phyloP scores from a whole-genome alignment of 768 basidiomycete species.

The Amanita exitialis region DNA sequence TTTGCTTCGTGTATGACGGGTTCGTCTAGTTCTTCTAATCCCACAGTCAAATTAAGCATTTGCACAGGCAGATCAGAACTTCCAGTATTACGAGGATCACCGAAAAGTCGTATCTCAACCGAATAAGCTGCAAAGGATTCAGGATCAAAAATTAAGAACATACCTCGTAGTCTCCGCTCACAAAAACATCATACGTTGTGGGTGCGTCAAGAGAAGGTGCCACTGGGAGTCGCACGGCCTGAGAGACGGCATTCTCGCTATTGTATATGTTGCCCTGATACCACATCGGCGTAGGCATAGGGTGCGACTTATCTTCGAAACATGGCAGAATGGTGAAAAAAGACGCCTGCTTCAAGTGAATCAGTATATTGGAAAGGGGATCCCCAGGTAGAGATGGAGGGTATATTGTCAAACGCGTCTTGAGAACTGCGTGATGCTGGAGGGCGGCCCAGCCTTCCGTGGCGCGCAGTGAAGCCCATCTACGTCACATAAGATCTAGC shows the following conservation, averaged over 20 bases:
- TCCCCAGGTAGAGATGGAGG: constrained; percentile 24
- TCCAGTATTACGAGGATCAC: constrained; percentile 47
- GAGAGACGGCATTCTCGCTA: constrained; percentile 41
- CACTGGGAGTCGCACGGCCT: constrained; percentile 38
- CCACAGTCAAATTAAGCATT: constrained; percentile 39
- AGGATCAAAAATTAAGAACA: neutral
- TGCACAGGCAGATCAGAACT: constrained; percentile 41
- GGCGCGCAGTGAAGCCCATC: constrained; percentile 63
- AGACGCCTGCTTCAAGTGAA: constrained; percentile 61
- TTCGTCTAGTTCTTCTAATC: constrained; percentile 21
- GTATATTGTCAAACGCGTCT: constrained; percentile 48
- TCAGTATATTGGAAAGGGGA: constrained; percentile 34
- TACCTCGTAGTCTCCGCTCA: constrained; percentile 81
- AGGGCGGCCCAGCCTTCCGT: constrained; percentile 84
- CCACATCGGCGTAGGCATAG: constrained; percentile 41
- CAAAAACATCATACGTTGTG: constrained; percentile 55
- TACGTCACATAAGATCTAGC: constrained; percentile 15
- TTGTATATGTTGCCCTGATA: constrained; percentile 82
- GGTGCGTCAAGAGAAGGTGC: constrained; percentile 28
- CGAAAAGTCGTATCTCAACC: constrained; percentile 70
- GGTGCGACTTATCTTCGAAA: constrained; percentile 10
- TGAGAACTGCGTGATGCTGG: constrained; percentile 70
- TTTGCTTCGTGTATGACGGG: constrained; percentile 32
- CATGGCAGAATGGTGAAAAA: constrained; percentile 63
- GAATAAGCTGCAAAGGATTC: neutral